A percentile compares a stretch with the other conserved stretches of the same genome.
Evolutionary conservation across 1,139 yeast species (phyloP).

Genomic region (Blastobotrys capitulatus): DNA sequence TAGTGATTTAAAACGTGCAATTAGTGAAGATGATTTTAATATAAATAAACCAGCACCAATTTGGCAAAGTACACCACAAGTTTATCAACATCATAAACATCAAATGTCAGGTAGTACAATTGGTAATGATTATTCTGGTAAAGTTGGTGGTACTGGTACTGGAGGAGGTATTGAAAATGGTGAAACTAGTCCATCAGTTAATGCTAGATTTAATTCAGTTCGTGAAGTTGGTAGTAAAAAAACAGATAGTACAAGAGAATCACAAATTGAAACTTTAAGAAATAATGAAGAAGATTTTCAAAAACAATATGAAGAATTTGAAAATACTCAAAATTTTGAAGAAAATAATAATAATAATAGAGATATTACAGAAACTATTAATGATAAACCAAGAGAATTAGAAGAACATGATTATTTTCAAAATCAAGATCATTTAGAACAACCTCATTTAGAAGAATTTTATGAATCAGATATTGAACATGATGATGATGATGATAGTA

Average conservation of each 20-base stretch:
- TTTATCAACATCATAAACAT: slow-evolving; percentile 11
- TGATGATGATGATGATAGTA: neutral
- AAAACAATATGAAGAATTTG: neutral
- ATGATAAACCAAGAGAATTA: neutral
- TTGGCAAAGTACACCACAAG: slow-evolving; percentile 13
- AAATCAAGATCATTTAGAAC: neutral
- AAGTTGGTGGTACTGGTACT: no score
- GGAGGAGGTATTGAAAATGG: no score
- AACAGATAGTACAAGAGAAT: neutral
- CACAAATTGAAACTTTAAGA: slow-evolving; percentile 2
- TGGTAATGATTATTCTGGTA: slow-evolving; percentile 9
- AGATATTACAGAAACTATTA: neutral
- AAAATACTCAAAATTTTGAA: neutral
- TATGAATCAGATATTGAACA: neutral
- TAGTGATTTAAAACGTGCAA: slow-evolving; percentile 8
- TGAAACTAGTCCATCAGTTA: neutral
- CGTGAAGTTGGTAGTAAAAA: neutral
- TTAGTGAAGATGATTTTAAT: neutral
- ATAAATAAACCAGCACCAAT: neutral
- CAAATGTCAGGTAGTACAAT: slow-evolving; percentile 17
- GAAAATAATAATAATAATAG: neutral
- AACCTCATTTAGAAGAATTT: neutral
- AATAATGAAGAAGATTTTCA: neutral
- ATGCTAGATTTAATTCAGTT: neutral
- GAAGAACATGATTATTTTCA: neutral